Conservation (phyloP, 345 rosid species). For the Eucalyptus coolabah region DNA sequence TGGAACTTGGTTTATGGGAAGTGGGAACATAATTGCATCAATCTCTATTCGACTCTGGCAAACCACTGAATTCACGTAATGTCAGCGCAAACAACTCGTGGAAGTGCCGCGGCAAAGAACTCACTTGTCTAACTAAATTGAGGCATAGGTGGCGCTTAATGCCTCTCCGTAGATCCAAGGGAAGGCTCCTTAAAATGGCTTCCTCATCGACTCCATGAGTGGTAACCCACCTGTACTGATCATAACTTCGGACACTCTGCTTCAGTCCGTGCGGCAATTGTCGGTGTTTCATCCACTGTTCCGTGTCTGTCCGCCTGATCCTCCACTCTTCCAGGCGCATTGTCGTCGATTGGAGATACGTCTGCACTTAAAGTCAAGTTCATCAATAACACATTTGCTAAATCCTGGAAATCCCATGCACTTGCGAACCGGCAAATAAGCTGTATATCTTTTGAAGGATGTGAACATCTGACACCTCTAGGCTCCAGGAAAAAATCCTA, state of each 20-base stretch:
- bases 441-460: neutral
- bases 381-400: neutral
- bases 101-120: neutral
- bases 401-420: neutral
- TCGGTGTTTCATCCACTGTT: slow-evolving; percentile 54
- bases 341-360: slow-evolving; percentile 42
- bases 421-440: neutral
- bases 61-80: neutral
- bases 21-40: neutral
- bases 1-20: neutral
- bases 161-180: slow-evolving; percentile 33
- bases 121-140: slow-evolving; percentile 40
- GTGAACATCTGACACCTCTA: neutral
- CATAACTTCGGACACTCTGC: slow-evolving; percentile 29
- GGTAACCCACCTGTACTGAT: slow-evolving; percentile 36
- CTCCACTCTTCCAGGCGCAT: slow-evolving; percentile 48
- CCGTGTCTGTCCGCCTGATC: slow-evolving; percentile 37
- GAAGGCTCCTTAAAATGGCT: slow-evolving; percentile 28
- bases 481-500: neutral
- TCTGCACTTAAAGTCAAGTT: slow-evolving; percentile 2
- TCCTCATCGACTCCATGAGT: slow-evolving; percentile 60
- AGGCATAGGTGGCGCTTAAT: slow-evolving; percentile 61
- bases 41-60: neutral
- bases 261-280: slow-evolving; percentile 34
- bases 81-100: neutral